Evolutionary conservation across 1,284 basidiomycete genomes (phyloP).

Genomic region (Ustilago trichophora): DNA sequence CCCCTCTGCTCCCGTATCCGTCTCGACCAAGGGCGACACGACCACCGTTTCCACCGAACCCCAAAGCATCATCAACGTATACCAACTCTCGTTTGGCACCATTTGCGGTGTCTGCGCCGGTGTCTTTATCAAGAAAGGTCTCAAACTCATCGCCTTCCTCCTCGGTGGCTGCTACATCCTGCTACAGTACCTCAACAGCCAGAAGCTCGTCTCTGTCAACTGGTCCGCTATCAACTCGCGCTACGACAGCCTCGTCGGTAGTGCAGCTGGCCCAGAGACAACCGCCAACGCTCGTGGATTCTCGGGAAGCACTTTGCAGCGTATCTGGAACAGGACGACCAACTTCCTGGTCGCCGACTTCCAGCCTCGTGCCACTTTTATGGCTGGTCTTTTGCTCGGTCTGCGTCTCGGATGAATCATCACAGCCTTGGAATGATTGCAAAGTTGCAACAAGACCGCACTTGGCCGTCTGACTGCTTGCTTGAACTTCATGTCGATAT

Average conservation of each 20-base stretch:
- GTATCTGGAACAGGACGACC: conserved; percentile 77
- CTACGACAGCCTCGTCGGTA: conserved; percentile 80
- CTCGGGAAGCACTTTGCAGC: conserved; percentile 68
- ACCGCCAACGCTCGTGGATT: conserved; percentile 69
- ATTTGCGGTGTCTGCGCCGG: conserved; percentile 85
- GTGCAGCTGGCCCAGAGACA: conserved; percentile 71
- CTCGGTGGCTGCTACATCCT: conserved; percentile 72
- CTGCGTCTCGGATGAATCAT: conserved; percentile 70
- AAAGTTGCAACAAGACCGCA: too few species aligned
- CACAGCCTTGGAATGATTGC: too few species aligned
- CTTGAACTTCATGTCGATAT: too few species aligned
- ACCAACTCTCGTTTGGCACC: conserved; percentile 86
- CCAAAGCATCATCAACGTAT: conserved; percentile 77
- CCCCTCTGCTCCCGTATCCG: conserved; percentile 4
- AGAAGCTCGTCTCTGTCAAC: conserved; percentile 76
- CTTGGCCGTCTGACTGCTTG: too few species aligned
- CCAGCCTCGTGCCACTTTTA: conserved; percentile 74
- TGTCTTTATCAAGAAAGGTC: conserved; percentile 92
- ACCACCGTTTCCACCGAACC: conserved; percentile 66
- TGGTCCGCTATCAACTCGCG: conserved; percentile 73
- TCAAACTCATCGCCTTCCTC: conserved; percentile 81
- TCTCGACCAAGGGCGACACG: conserved; percentile 10
- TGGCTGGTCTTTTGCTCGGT: conserved; percentile 70
- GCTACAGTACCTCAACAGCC: conserved; percentile 61
- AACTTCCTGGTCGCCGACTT: conserved; percentile 92